Conservation (phyloP, 2,329 filamentous ascomycete genomes). For the Fonsecaea erecta region DNA sequence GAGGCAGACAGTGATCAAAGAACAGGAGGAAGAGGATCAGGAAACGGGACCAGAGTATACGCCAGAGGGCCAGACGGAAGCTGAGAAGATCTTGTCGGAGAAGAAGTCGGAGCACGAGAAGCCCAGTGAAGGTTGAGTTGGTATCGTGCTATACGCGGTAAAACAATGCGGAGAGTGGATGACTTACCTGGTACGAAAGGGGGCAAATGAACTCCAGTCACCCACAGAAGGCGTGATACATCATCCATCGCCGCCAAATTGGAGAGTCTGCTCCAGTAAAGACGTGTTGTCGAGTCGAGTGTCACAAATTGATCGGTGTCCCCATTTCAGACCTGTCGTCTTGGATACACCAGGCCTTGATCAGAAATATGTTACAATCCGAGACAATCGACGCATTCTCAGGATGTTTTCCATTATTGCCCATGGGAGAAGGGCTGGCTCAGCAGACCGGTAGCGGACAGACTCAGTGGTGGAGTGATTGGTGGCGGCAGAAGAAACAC, state of each 20-base stretch:
- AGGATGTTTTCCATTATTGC: background rate
- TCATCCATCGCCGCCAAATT: background rate
- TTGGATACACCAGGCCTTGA: constrained; percentile 4
- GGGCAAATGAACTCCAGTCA: background rate
- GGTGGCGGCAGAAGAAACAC: background rate
- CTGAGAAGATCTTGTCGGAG: constrained; percentile 33
- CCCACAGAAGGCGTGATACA: background rate
- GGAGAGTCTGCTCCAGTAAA: background rate
- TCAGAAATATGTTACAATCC: background rate
- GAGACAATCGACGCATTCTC: background rate
- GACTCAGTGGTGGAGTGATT: background rate
- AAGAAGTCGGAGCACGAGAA: constrained; percentile 21
- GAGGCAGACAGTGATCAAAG: constrained; percentile 42
- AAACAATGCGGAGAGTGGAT: background rate
- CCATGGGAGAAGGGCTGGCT: background rate
- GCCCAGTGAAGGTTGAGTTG: constrained; percentile 13
- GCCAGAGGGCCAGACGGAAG: constrained; percentile 38
- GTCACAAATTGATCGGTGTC: background rate
- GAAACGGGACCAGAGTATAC: constrained; percentile 44
- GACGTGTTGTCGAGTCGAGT: background rate
- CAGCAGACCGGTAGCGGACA: background rate
- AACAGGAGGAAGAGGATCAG: constrained; percentile 36
- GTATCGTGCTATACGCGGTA: background rate
- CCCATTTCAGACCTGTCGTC: background rate
- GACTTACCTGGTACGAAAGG: background rate